These are phyloP conservation scores for Geotrichum armillariae DNA, from an alignment of 1,139 yeast species.

Conservation along the genomic window DNA sequence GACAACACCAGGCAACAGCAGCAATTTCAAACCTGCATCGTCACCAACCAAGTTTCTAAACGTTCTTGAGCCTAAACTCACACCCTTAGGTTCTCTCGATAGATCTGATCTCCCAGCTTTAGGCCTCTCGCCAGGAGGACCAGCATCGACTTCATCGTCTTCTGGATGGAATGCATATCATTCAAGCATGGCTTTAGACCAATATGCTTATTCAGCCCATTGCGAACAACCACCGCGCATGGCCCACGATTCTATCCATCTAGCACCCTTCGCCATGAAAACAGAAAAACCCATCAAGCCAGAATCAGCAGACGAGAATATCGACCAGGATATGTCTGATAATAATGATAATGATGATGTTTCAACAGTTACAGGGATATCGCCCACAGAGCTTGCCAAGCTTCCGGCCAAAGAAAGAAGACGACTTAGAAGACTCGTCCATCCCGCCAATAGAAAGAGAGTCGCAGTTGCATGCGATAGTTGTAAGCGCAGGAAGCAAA, in stretches of 20 bases:
- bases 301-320: constrained; percentile 1
- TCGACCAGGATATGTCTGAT: background rate
- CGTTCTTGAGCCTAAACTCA: background rate
- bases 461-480: constrained; percentile 47
- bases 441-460: constrained; percentile 33
- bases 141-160: background rate
- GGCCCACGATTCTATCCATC: background rate
- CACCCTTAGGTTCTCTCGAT: background rate
- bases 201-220: background rate
- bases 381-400: background rate
- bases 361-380: background rate
- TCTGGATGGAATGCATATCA: constrained; percentile 2
- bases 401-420: constrained; percentile 21
- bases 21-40: background rate
- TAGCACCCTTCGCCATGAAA: background rate
- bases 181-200: background rate
- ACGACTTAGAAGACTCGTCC: constrained; percentile 30
- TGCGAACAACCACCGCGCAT: too few species aligned
- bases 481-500: constrained; percentile 45
- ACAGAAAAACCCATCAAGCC: too few species aligned
- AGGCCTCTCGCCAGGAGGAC: background rate
- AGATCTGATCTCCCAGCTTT: background rate
- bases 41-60: background rate
- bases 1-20: background rate
- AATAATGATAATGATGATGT: background rate